Percentiles rank a stretch among this genome's conserved stretches.
phyloP scores from a whole-genome alignment of 305 asterid species.

The Solanum chacoense region DNA sequence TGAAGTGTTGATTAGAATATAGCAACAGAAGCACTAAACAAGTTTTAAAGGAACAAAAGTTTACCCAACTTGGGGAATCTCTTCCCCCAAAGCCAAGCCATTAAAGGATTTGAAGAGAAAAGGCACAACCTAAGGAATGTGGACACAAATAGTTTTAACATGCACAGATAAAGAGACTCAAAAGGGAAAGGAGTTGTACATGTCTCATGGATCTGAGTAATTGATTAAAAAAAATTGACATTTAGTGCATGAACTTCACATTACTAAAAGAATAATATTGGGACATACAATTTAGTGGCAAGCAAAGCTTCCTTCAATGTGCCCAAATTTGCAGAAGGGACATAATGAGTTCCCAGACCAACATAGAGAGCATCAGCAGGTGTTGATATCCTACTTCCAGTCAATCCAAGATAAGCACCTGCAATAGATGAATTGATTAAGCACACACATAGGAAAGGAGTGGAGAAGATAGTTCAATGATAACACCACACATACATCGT shows the following conservation, averaged over 20 bases:
- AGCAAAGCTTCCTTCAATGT: constrained; percentile 54
- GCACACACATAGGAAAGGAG: not conserved
- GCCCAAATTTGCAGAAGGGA: constrained; percentile 72
- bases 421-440: constrained; percentile 10
- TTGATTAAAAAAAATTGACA: not conserved
- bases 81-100: not conserved
- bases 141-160: not conserved
- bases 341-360: constrained; percentile 87
- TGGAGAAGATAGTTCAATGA: not conserved
- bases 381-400: constrained; percentile 77
- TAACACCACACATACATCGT: not conserved
- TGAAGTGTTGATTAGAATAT: not conserved
- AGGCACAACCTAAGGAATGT: not conserved
- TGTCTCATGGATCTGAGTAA: not conserved
- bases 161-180: not conserved
- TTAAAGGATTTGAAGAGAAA: not conserved
- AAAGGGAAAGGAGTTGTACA: not conserved
- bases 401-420: constrained; percentile 95
- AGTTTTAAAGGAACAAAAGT: not conserved
- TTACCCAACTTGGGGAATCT: not conserved
- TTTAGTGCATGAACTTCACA: not conserved
- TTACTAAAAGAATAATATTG: not conserved
- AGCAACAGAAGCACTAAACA: not conserved
- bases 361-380: constrained; percentile 94
- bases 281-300: constrained; percentile 55